Evolutionary conservation across 75 land plant genomes (phyloP).

Genomic region (Adiantum capillusveneris): DNA sequence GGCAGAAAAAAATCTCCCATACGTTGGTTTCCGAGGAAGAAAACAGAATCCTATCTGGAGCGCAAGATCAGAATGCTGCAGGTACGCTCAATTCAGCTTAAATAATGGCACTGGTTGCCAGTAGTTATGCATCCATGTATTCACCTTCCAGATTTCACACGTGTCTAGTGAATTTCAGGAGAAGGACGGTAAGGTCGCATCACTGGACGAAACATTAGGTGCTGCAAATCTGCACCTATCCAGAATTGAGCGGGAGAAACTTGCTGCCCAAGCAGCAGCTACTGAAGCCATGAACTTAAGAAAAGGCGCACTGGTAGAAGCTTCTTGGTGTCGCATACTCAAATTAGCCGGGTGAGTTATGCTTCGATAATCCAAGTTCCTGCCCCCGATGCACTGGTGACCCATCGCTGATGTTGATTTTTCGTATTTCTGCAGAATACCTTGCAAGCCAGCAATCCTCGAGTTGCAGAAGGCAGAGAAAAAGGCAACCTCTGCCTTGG

Average conservation of each 20-base stretch:
- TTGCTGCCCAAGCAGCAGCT: conserved; percentile 72
- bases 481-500: conserved; percentile 58
- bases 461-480: conserved; percentile 49
- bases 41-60: conserved; percentile 63
- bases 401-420: too few relatives aligned
- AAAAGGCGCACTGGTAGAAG: conserved; percentile 83
- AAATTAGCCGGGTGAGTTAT: conserved; percentile 62
- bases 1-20: conserved; percentile 29
- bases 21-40: conserved; percentile 80
- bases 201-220: conserved; percentile 68
- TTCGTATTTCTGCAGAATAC: conserved; percentile 37
- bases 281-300: conserved; percentile 59
- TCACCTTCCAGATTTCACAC: not conserved
- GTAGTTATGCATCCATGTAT: not conserved
- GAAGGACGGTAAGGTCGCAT: conserved; percentile 50
- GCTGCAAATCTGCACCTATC: conserved; percentile 58
- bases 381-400: too few relatives aligned
- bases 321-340: conserved; percentile 90
- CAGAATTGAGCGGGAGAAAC: conserved; percentile 61
- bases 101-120: not conserved
- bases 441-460: conserved; percentile 50
- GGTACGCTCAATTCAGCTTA: conserved; percentile 16
- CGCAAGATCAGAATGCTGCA: conserved; percentile 76
- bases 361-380: too few relatives aligned
- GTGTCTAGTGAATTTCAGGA: conserved; percentile 34